Evolutionary conservation across 768 basidiomycete species (phyloP).

Genomic region (Rhodotorula sphaerocarpa): DNA sequence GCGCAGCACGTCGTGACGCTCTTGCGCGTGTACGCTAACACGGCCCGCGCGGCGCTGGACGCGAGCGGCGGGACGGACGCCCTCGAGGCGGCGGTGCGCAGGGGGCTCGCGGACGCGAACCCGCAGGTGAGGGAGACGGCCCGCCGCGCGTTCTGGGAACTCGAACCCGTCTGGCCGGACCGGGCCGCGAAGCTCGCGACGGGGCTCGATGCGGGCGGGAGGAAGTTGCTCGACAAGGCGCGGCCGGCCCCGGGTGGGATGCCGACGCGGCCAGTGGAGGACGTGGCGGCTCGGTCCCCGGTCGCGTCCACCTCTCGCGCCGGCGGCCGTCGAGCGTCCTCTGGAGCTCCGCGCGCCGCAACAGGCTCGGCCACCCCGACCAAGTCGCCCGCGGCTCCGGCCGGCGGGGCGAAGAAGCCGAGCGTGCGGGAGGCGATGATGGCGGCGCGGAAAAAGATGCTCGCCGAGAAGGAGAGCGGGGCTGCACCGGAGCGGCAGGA

Average conservation of each 20-base stretch:
- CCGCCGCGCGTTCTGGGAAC: constrained; percentile 69
- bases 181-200: constrained; percentile 59
- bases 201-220: constrained; percentile 57
- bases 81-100: constrained; percentile 66
- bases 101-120: constrained; percentile 67
- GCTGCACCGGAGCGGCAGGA: neutral
- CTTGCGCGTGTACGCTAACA: constrained; percentile 62
- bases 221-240: constrained; percentile 76
- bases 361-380: neutral
- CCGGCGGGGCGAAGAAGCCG: constrained; percentile 14
- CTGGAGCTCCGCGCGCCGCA: too few species aligned
- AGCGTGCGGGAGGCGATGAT: constrained; percentile 23
- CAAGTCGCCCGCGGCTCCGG: neutral
- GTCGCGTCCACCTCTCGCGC: too few species aligned
- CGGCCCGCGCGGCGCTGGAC: constrained; percentile 62
- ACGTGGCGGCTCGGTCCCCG: too few species aligned
- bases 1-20: constrained; percentile 65
- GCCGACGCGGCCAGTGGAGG: neutral
- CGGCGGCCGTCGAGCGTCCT: too few species aligned
- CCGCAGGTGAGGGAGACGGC: constrained; percentile 66
- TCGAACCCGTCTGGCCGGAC: constrained; percentile 57
- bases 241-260: constrained; percentile 9
- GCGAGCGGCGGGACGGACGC: constrained; percentile 57
- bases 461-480: neutral
- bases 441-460: constrained; percentile 16